Base-by-base conservation (phyloP, 805 yeast species). In the Torulaspora franciscae region DNA sequence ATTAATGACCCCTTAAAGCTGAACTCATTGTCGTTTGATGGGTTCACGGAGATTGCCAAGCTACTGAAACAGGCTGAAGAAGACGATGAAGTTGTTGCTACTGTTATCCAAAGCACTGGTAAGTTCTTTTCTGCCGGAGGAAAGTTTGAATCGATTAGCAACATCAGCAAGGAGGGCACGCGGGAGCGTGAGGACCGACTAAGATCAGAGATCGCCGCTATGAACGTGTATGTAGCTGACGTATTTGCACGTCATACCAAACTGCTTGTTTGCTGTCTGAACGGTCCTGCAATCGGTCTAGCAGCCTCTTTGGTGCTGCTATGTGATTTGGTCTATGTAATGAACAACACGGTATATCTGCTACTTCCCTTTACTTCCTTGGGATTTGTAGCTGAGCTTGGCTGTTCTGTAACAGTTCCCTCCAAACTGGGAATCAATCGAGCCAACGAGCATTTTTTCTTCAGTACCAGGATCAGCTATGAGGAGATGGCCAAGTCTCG, bases 231-330 rank as follows among this genome's bases (percentile, higher is more conserved):
- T 57, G 65, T 88, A 43, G 80, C 90, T 5, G 76, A 80, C 50
- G 71, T 80, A 19, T 79, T 85, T 60, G 76, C 77, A 51, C 74
- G 76, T 52, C 96, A 88, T 65, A 66, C 72, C 5, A 88, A 87
- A 59, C 72, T 85, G 3, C 68, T 88, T 29, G 80, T 80, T 13
- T 77, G 79, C 41, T 89, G 87, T 2, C 70, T 88, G 43, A 88
- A 88, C 59, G 96, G 96, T 0, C 95, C 96, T 0, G 95, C 81
- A 5, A 75, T 88, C 49, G 96, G 96, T 0, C 72, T 88, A 42
- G 70, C 81, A 24, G 79, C 90, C 6, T 85, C 87, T 0, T 61
- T 88, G 41, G 82, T 86, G 10, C 75, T 82, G 32, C 67, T 84
- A 42, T 78, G 85, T 62, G 96, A 88, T 63, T 71, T 88, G 47